phyloP scores from a whole-genome alignment of 306 rosid genomes.

The Rosa rugosa region DNA sequence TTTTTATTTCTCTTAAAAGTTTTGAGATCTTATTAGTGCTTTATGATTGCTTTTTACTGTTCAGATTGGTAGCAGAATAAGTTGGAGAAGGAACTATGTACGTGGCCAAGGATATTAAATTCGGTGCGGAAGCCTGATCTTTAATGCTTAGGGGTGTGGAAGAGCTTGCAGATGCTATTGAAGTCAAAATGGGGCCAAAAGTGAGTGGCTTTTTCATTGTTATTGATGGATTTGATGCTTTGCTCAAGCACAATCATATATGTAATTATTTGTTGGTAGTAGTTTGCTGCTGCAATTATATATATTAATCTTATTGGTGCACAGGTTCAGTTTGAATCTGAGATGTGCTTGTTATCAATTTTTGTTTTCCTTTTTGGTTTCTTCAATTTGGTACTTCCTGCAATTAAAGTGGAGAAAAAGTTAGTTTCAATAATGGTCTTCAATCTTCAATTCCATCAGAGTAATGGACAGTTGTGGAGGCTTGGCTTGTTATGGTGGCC shows the following conservation, averaged over 20 bases:
- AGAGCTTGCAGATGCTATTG: constrained; percentile 52
- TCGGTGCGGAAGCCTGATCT: constrained; percentile 52
- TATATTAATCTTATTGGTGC: not conserved
- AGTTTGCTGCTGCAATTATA: not conserved
- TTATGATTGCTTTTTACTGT: not conserved
- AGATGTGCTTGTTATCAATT: constrained; percentile 3
- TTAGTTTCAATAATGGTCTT: not conserved
- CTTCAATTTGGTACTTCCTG: not conserved
- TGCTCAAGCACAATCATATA: not conserved
- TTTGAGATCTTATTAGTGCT: no score
- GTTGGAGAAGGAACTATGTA: constrained; percentile 47
- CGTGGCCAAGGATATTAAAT: constrained; percentile 48
- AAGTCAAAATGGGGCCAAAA: constrained; percentile 55
- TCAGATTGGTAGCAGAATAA: constrained; percentile 36
- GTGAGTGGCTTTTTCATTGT: constrained; percentile 22
- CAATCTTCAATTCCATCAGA: not conserved
- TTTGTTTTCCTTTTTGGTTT: not conserved
- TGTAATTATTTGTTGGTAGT: not conserved
- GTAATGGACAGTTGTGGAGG: not conserved
- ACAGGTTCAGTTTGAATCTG: not conserved
- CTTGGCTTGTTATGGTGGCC: not conserved
- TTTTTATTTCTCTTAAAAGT: no score
- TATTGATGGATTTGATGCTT: not conserved
- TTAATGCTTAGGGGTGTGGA: constrained; percentile 56
- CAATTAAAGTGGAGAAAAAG: not conserved